phyloP scores from a whole-genome alignment of 306 rosid genomes.

The Erythrophleum fordii region DNA sequence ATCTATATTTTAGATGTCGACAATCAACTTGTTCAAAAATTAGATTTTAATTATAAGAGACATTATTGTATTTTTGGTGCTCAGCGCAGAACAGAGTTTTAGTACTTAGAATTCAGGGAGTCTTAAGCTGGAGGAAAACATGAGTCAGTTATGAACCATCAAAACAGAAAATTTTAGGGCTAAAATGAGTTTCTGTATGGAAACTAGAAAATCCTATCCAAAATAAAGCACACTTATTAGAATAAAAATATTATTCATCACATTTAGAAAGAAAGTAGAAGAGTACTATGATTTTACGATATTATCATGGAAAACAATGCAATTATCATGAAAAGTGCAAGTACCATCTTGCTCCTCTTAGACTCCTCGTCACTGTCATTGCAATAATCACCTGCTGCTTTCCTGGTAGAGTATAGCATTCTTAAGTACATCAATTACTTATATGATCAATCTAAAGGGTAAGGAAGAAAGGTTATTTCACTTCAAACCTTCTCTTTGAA shows the following conservation, averaged over 20 bases:
- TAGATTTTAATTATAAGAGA: not conserved
- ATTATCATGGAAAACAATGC: not conserved
- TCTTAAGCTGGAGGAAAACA: not conserved
- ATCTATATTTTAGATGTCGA: not conserved
- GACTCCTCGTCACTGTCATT: slow-evolving; percentile 86
- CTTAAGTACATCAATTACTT: slow-evolving; percentile 25
- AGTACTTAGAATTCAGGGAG: slow-evolving; percentile 2
- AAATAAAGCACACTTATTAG: not conserved
- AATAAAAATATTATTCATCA: not conserved
- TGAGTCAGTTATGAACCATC: not conserved
- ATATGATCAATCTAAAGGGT: slow-evolving; percentile 13
- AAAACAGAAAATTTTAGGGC: not conserved
- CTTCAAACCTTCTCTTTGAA: slow-evolving; percentile 76
- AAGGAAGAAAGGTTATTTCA: slow-evolving; percentile 22
- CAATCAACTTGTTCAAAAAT: not conserved
- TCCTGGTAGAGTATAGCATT: slow-evolving; percentile 56
- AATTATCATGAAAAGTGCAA: slow-evolving; percentile 25
- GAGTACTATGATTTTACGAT: not conserved
- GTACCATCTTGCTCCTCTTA: slow-evolving; percentile 93
- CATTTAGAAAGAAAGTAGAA: not conserved
- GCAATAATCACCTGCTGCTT: slow-evolving; percentile 75
- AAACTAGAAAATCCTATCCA: not conserved
- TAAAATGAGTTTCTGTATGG: not conserved
- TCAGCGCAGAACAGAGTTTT: not conserved
- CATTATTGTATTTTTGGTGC: not conserved